Percentiles rank a stretch among this genome's conserved stretches.
Conservation (phyloP, 1,284 basidiomycete species). For the Tilletia horrida region DNA sequence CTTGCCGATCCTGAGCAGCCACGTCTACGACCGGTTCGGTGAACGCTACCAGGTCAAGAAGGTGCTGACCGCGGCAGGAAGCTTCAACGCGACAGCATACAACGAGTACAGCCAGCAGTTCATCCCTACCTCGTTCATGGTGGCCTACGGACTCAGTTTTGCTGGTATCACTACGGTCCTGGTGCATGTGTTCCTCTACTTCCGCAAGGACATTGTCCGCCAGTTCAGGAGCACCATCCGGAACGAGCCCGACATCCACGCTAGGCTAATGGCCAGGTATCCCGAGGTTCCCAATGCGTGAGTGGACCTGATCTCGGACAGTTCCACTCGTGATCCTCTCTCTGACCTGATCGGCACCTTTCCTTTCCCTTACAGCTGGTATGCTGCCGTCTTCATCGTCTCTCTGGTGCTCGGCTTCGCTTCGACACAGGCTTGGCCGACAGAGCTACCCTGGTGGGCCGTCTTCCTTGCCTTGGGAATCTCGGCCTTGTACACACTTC, state of each 20-base stretch:
- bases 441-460: conserved; percentile 50
- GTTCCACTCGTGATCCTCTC: neutral
- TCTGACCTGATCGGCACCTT: neutral
- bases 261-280: conserved; percentile 50
- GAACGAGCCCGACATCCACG: conserved; percentile 49
- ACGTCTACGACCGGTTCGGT: conserved; percentile 17
- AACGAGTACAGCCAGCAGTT: conserved; percentile 41
- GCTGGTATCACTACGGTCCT: conserved; percentile 57
- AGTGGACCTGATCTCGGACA: neutral
- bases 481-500: conserved; percentile 39
- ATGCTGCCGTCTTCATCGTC: conserved; percentile 39
- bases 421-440: conserved; percentile 22
- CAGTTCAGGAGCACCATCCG: conserved; percentile 44
- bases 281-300: conserved; percentile 28
- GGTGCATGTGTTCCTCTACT: conserved; percentile 56
- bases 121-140: conserved; percentile 25
- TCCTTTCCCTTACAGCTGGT: conserved; percentile 31
- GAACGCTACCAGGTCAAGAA: conserved; percentile 1
- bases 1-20: neutral
- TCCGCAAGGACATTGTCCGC: conserved; percentile 56
- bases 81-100: conserved; percentile 20
- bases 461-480: conserved; percentile 43
- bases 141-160: conserved; percentile 53
- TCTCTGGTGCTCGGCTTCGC: conserved; percentile 42
- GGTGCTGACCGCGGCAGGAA: neutral